Evolutionary conservation across 352 stramenopile genomes (phyloP).

Genomic region (Pythium aquatile): DNA sequence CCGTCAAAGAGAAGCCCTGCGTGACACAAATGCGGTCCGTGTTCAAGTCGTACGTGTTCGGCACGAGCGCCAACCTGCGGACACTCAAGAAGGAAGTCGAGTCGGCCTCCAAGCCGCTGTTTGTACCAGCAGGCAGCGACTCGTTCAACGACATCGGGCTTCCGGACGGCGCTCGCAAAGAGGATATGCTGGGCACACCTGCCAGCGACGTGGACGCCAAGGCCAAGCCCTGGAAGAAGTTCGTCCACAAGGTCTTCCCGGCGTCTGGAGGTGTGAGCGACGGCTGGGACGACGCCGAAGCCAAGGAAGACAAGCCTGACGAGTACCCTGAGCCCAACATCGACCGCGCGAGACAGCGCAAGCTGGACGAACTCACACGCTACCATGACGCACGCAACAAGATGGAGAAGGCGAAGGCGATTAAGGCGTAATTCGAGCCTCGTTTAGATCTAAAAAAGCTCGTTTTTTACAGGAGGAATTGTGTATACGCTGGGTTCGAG

Average conservation of each 20-base stretch:
- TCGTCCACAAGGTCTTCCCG: slow-evolving; percentile 61
- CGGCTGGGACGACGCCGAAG: slow-evolving; percentile 26
- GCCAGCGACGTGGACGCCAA: slow-evolving; percentile 60
- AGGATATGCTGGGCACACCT: slow-evolving; percentile 37
- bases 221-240: slow-evolving; percentile 66
- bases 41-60: slow-evolving; percentile 71
- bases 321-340: slow-evolving; percentile 68
- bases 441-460: background rate
- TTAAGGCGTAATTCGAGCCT: slow-evolving; percentile 31
- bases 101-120: slow-evolving; percentile 51
- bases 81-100: slow-evolving; percentile 64
- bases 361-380: slow-evolving; percentile 66
- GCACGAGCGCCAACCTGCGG: slow-evolving; percentile 36
- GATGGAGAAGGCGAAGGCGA: slow-evolving; percentile 36
- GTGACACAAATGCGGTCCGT: slow-evolving; percentile 60
- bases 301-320: slow-evolving; percentile 30
- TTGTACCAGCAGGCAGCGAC: slow-evolving; percentile 68
- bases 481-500: slow-evolving; percentile 73
- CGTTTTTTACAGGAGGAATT: slow-evolving; percentile 70
- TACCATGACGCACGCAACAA: slow-evolving; percentile 66
- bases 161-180: slow-evolving; percentile 50
- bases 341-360: slow-evolving; percentile 67
- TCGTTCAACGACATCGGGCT: slow-evolving; percentile 76
- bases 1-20: slow-evolving; percentile 83
- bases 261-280: slow-evolving; percentile 41